Evolutionary conservation across 1,284 basidiomycete genomes (phyloP), one percentile per base, ranked within the genome.

Genomic region (Wolfiporia cocos): DNA sequence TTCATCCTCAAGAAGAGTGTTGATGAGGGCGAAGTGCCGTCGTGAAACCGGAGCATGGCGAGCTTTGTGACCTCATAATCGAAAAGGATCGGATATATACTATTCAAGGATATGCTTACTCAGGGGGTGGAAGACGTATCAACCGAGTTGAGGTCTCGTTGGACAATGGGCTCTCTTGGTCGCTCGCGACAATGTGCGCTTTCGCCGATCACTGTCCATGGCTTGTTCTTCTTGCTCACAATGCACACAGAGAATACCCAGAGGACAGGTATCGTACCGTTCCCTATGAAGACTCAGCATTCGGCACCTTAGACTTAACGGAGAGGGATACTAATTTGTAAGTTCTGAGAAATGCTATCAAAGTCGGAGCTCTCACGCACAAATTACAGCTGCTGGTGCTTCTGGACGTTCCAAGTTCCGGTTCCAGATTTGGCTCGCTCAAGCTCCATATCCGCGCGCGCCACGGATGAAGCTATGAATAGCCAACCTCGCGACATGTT

Each of bases 81-180:
- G 29, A 9, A 54, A 14, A 37, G 43, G 39, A 2, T 17, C 32
- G 44, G n/a, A 48, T 47, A 2, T 81, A 77, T 49, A 58, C 58
- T 3, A 22, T 71, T 14, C 56, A 61, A 36, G 82, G 82, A 5
- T 86, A 84, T 49, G 81, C 80, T 0, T 85, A 85, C 55, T 66
- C 70, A 12, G 82, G 82, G n/a, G 81, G 82, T 5, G 81, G 81
- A 1, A 64, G 75, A 11, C 66, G 80, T 12, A 65, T 86, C 22
- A 71, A 69, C 6, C 67, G 81, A 11, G 71, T 83, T 14, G 82
- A 86, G 50, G 48, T 83, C 35, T 76, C 78, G 5, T 53, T 80
- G 5, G 79, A 85, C 50, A 71, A 77, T 32, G 82, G 81, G 0
- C 43, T 49, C 17, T 69, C 65, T 1, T 85, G 82, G 82, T 50